Evolutionary conservation across 371 early-diverging fungal species (phyloP), one percentile per base, ranked within the genome.

Genomic region (Mucor piriformis): DNA sequence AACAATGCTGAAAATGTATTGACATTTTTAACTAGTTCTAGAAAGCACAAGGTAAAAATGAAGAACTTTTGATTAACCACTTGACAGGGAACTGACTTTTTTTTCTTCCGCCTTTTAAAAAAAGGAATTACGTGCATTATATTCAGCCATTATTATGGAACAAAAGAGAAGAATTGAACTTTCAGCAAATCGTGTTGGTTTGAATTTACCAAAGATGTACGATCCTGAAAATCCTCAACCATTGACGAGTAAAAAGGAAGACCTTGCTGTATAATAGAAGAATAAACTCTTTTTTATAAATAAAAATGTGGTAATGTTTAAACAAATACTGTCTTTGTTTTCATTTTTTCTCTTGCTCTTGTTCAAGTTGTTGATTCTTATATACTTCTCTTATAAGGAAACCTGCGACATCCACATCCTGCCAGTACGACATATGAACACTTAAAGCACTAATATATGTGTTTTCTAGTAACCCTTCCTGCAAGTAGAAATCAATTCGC

Each of bases 401-500:
- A 13, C 77, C 81, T 10, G 84, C 81, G 2, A 85, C 83, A 70
- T 91, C 91, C n/a, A 78, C 67, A 67, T 92, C 92, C 37, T 83
- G 71, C 89, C 94, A 94, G 69, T 94, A 94, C 21, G 81, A 83
- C 77, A 90, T 84, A 70, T 92, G 92, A 10, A 82, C 88, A 43
- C 80, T 85, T 38, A 94, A 71, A 16, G 91, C 88, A 35, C 83
- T 85, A 38, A 92, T 54, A 59, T 94, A 94, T 3, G 91, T 83
- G 53, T 90, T 89, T 65, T 92, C 92, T 34, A 92, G 72, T 32
- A 91, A 66, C 11, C 91, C 90, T 63, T 91, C 91, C 65, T 92
- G 92, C 27, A 94, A 61, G 52, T 81, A 87, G 66, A 79, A 92
- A 63, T 94, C 94, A 2, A 94, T 66, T 2, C 92, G 78, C 1